phyloP scores from a whole-genome alignment of 148 eudicot genomes.

The Rhododendron simsii region DNA sequence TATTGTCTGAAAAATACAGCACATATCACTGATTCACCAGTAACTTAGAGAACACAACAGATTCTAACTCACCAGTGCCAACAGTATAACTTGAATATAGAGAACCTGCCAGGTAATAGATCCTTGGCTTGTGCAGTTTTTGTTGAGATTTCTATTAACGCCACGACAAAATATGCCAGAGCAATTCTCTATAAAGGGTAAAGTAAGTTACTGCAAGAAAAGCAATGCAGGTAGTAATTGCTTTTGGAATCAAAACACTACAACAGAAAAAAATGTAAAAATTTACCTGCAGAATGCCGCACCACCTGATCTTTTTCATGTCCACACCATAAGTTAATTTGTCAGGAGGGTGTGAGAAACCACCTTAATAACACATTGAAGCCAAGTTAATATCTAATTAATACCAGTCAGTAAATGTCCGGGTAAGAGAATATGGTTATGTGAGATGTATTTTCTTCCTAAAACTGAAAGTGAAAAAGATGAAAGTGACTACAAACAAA shows the following conservation, averaged over 20 bases:
- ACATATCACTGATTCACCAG: not conserved
- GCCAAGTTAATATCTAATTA: slow-evolving; percentile 2
- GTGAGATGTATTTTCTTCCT: not conserved
- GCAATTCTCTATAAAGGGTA: slow-evolving; percentile 71
- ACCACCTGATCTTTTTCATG: slow-evolving; percentile 79
- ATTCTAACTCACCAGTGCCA: slow-evolving; percentile 63
- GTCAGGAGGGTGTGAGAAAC: slow-evolving; percentile 82
- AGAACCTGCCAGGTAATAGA: slow-evolving; percentile 33
- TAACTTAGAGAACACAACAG: not conserved
- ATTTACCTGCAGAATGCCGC: slow-evolving; percentile 87
- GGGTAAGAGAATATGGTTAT: not conserved
- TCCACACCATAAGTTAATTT: slow-evolving; percentile 79
- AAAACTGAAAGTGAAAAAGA: not conserved
- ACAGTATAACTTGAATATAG: slow-evolving; percentile 54
- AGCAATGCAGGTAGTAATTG: not conserved
- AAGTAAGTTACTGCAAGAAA: not conserved
- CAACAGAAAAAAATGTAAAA: not conserved
- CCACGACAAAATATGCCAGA: slow-evolving; percentile 71
- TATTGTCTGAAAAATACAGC: not conserved
- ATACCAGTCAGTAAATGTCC: not conserved
- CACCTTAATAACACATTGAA: slow-evolving; percentile 42
- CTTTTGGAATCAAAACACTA: not conserved
- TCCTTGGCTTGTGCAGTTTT: slow-evolving; percentile 29
- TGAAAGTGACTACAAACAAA: too few species aligned
- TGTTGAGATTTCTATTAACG: slow-evolving; percentile 59